phyloP scores from a whole-genome alignment of 2,329 filamentous ascomycete genomes.

The Leptographium galeiforme region DNA sequence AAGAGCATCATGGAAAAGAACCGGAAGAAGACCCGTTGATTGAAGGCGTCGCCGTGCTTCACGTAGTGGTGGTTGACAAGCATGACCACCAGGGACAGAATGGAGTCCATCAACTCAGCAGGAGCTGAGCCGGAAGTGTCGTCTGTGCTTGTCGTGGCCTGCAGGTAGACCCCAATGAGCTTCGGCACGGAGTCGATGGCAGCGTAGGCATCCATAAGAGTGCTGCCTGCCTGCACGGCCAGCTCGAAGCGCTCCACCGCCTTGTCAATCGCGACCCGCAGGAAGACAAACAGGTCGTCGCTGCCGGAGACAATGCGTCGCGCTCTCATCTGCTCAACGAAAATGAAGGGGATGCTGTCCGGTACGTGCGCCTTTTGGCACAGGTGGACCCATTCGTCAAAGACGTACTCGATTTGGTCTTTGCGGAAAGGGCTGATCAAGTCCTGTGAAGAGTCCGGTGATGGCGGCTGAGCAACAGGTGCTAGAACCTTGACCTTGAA shows the following conservation, averaged over 20 bases:
- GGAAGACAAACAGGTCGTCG: constrained; percentile 67
- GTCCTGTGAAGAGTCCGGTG: constrained; percentile 28
- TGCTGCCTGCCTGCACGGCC: constrained; percentile 46
- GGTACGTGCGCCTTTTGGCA: constrained; percentile 64
- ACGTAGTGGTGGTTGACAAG: constrained; percentile 77
- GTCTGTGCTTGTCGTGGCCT: constrained; percentile 51
- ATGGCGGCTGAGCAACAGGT: constrained; percentile 24
- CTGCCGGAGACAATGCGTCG: constrained; percentile 57
- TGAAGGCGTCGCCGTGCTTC: constrained; percentile 68
- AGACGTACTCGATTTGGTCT: constrained; percentile 87
- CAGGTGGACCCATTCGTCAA: constrained; percentile 86
- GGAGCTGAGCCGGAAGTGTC: constrained; percentile 37
- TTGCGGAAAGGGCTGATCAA: constrained; percentile 47
- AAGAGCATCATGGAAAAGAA: constrained; percentile 74
- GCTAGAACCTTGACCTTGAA: constrained; percentile 50
- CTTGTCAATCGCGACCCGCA: constrained; percentile 68
- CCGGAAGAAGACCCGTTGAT: constrained; percentile 81
- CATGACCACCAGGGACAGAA: constrained; percentile 64
- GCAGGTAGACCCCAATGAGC: constrained; percentile 63
- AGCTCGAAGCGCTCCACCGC: constrained; percentile 70
- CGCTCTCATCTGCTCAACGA: constrained; percentile 72
- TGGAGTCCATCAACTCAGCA: constrained; percentile 59
- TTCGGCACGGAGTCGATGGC: constrained; percentile 71
- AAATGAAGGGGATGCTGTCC: constrained; percentile 58
- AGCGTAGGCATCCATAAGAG: constrained; percentile 40